A percentile compares a stretch with the other conserved stretches of the same genome.
phyloP scores from a whole-genome alignment of 2,329 filamentous ascomycete genomes.

The Pyrenophora teres region DNA sequence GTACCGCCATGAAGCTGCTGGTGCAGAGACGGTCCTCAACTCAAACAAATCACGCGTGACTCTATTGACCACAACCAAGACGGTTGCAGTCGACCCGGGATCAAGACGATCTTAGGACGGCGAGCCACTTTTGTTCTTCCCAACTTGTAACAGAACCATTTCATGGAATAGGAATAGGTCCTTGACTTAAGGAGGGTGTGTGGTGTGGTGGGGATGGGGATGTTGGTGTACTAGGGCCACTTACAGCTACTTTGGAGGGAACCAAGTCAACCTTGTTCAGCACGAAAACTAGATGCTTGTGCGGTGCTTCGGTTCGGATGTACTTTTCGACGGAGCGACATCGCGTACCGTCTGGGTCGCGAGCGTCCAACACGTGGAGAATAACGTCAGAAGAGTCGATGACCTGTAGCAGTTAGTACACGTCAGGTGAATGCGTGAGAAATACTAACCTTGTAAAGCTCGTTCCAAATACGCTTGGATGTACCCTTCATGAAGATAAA shows the following conservation, averaged over 20 bases:
- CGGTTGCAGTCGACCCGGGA: constrained; percentile 74
- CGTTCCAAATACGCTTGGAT: constrained; percentile 83
- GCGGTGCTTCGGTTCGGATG: constrained; percentile 86
- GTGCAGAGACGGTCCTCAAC: constrained; percentile 84
- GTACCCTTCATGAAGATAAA: constrained; percentile 94
- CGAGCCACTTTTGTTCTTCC: constrained; percentile 87
- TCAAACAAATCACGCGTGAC: constrained; percentile 86
- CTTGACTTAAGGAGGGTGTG: constrained; percentile 86
- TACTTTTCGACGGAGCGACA: constrained; percentile 94
- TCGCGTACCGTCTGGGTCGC: constrained; percentile 67
- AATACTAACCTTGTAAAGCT: constrained; percentile 78
- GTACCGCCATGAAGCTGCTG: constrained; percentile 70
- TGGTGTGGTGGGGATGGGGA: constrained; percentile 53
- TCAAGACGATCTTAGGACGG: constrained; percentile 66
- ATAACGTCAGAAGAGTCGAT: constrained; percentile 96
- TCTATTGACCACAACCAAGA: constrained; percentile 86
- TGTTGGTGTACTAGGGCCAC: constrained; percentile 50
- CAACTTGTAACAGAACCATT: constrained; percentile 97
- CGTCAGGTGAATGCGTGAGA: neutral
- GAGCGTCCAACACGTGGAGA: constrained; percentile 60
- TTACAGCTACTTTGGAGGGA: constrained; percentile 91
- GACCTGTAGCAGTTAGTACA: neutral
- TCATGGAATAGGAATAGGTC: constrained; percentile 72
- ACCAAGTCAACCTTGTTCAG: constrained; percentile 93
- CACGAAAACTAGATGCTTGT: constrained; percentile 92